phyloP scores from a whole-genome alignment of 306 rosid species.

The Potentilla sterilis region DNA sequence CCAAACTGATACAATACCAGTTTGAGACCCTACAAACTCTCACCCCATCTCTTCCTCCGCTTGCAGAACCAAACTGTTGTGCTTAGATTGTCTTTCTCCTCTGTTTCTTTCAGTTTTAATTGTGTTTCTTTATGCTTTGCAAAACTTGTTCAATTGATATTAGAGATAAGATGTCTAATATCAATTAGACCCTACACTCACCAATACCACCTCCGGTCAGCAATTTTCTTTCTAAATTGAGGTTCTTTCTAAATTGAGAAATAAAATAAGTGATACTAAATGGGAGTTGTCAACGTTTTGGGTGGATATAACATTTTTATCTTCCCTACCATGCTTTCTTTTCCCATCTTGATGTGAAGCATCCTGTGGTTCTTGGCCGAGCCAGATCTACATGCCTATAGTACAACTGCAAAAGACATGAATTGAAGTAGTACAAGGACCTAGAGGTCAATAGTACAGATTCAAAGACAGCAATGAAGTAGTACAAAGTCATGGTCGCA shows the following conservation, averaged over 20 bases:
- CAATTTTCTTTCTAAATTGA: not conserved
- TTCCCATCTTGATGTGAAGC: slow-evolving; percentile 1
- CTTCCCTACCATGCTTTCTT: not conserved
- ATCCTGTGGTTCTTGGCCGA: slow-evolving; percentile 9
- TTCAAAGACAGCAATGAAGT: slow-evolving; percentile 3
- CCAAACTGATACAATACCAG: too few species aligned
- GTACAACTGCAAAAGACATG: slow-evolving; percentile 6
- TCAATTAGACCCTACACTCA: not conserved
- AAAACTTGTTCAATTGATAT: too few species aligned
- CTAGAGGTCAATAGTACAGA: slow-evolving; percentile 5
- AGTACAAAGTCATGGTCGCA: slow-evolving; percentile 8
- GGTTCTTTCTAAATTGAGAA: not conserved
- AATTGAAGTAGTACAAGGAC: slow-evolving; percentile 11
- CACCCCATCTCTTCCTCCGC: too few species aligned
- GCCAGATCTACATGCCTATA: not conserved
- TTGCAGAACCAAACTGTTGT: too few species aligned
- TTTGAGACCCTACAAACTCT: too few species aligned
- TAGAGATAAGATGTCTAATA: too few species aligned
- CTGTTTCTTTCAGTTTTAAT: too few species aligned
- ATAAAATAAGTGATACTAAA: not conserved
- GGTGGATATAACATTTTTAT: not conserved
- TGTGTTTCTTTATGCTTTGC: too few species aligned
- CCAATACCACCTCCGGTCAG: not conserved
- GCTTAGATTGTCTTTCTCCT: too few species aligned
- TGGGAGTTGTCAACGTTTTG: not conserved